These are phyloP conservation scores for Globisporangium echinulatum DNA, from an alignment of 352 stramenopile genomes.

Conservation along the genomic window DNA sequence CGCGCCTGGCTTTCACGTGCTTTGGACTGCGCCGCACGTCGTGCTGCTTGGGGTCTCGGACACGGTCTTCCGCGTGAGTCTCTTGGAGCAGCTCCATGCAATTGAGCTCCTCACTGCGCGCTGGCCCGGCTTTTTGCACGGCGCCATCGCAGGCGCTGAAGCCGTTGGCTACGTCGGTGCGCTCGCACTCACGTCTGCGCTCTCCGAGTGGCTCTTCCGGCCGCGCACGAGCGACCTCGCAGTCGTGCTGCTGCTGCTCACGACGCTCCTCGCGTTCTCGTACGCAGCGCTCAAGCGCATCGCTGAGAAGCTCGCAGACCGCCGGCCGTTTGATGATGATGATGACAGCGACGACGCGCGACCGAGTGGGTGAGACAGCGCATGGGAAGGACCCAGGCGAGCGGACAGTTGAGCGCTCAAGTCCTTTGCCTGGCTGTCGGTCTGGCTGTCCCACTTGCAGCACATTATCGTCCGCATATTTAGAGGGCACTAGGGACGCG, in stretches of 20 bases:
- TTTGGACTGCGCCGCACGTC: conserved; percentile 54
- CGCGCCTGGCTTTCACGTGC: conserved; percentile 31
- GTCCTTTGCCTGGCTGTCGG: too few species aligned
- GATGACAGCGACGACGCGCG: too few species aligned
- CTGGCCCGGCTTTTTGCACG: conserved; percentile 42
- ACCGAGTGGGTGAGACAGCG: too few species aligned
- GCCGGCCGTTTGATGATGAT: too few species aligned
- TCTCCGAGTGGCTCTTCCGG: conserved; percentile 59
- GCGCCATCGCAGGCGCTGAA: conserved; percentile 44
- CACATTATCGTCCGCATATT: conserved; percentile 7
- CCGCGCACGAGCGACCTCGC: conserved; percentile 48
- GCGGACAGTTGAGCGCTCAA: too few species aligned
- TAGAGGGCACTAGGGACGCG: neutral
- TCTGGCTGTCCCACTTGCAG: neutral
- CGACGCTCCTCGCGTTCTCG: conserved; percentile 42
- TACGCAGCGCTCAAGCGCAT: conserved; percentile 40
- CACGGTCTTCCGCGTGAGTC: conserved; percentile 53
- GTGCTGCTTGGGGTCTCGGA: conserved; percentile 49
- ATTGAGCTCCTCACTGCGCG: conserved; percentile 20
- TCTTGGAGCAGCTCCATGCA: conserved; percentile 47
- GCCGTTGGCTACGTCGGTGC: conserved; percentile 42
- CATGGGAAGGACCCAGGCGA: too few species aligned
- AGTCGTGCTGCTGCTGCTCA: conserved; percentile 56
- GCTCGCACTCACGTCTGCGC: conserved; percentile 39
- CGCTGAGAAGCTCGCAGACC: conserved; percentile 14